Base-by-base conservation (phyloP, 345 rosid genomes). In the Reutealis trisperma region DNA sequence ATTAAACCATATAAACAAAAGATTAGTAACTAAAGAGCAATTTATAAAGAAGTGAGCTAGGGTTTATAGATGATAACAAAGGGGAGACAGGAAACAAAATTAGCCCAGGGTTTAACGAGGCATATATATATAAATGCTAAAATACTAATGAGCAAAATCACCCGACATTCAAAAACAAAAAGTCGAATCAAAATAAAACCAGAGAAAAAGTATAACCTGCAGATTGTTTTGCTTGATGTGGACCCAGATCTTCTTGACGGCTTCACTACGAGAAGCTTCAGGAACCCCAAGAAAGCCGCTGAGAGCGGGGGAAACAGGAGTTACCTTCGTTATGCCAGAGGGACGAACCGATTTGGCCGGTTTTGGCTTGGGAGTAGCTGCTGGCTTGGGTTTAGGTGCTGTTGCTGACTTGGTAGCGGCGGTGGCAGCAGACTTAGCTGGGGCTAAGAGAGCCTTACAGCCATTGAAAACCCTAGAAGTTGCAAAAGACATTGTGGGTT, bases 211-310 rank as follows among this genome's bases (percentile, higher is more conserved):
- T 37, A 16, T 30, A 34, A 95, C 99, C 99, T 93, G 99, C 64
- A 95, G 94, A 67, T 89, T 85, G 70, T 89, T 75, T 9, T 85
- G 77, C 87, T 94, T 94, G 87, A 91, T 85, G 78, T 93, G 86
- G 70, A 81, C 59, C 99, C 98, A 94, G 75, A 93, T 85, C 87
- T 84, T 78, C 84, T 93, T 91, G 70, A 89, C 88, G 8, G 91
- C 94, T 5, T 84, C 88, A 0, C 84, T 51, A 44, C 97, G 98
- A 45, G 97, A 90, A 80, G 88, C 81, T 76, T 90, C 89, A 10
- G 85, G 65, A 30, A 85, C 76, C 14, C 97, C 94, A 19, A 94
- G 89, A 86, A 94, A 87, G 59, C 63, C 75, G 30, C 87, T 80
- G 27, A 91, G 90, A 32, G 87, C 93, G n/a, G 90, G 90, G 21